phyloP scores from a whole-genome alignment of 305 asterid genomes.

The Plantago coronopus region DNA sequence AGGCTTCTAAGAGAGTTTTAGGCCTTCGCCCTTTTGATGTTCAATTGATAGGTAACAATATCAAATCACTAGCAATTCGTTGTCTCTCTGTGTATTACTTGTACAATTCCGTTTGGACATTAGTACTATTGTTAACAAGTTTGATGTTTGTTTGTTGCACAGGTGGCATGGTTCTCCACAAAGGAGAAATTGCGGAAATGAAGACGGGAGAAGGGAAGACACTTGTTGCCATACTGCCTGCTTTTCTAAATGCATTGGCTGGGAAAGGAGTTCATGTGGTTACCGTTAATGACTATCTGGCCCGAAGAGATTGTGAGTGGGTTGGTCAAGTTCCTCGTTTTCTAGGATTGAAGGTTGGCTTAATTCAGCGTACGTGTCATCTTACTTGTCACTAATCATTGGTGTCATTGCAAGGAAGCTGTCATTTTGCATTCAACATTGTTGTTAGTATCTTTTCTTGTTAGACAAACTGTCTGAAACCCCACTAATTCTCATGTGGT shows the following conservation, averaged over 20 bases:
- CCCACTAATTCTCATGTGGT: background rate
- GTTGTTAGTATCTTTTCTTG: background rate
- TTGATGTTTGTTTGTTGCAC: conserved; percentile 18
- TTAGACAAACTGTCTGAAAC: conserved; percentile 15
- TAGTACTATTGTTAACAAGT: background rate
- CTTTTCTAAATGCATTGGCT: conserved; percentile 82
- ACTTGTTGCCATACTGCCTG: conserved; percentile 91
- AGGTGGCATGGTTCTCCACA: conserved; percentile 98
- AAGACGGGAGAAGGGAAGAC: conserved; percentile 99
- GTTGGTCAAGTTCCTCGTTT: conserved; percentile 98
- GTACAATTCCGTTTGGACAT: background rate
- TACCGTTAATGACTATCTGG: conserved; percentile 93
- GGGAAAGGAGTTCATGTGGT: conserved; percentile 94
- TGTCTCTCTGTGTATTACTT: background rate
- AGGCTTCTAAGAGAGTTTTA: conserved; percentile 92
- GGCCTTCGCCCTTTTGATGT: conserved; percentile 98
- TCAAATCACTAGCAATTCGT: too few relatives aligned
- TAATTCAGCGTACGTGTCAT: conserved; percentile 75
- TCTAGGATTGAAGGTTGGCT: conserved; percentile 96
- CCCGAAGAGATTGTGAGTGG: conserved; percentile 98
- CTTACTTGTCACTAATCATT: conserved; percentile 26
- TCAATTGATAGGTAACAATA: conserved; percentile 68
- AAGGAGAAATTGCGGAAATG: conserved; percentile 98
- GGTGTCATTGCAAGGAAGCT: too few relatives aligned
- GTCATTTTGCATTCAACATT: conserved; percentile 10